Evolutionary conservation across 2,329 filamentous ascomycete species (phyloP).

Genomic region (Cladophialophora chaetospira): DNA sequence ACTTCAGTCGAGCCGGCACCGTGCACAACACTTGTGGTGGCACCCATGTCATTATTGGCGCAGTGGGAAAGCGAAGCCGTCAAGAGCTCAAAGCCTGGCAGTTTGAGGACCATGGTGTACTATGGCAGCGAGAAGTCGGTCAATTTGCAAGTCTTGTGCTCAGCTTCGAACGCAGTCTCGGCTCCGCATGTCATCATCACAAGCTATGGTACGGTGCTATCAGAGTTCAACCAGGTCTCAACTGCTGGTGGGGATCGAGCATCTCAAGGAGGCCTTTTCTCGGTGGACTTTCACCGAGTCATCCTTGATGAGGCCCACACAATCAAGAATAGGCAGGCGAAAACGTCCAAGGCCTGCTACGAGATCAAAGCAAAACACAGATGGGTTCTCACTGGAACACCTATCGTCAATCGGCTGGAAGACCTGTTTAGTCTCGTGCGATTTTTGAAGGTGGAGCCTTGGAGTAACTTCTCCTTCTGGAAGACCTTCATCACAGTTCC

Average conservation of each 20-base stretch:
- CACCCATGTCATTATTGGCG: slow-evolving; percentile 91
- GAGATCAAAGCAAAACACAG: slow-evolving; percentile 81
- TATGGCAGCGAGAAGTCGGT: slow-evolving; percentile 83
- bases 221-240: slow-evolving; percentile 78
- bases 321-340: slow-evolving; percentile 88
- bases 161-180: slow-evolving; percentile 67
- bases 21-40: slow-evolving; percentile 90
- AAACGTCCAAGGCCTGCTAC: slow-evolving; percentile 93
- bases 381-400: slow-evolving; percentile 93
- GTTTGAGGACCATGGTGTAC: slow-evolving; percentile 83
- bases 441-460: slow-evolving; percentile 92
- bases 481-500: slow-evolving; percentile 97
- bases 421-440: slow-evolving; percentile 91
- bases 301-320: slow-evolving; percentile 94
- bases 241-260: slow-evolving; percentile 66
- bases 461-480: slow-evolving; percentile 99
- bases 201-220: slow-evolving; percentile 88
- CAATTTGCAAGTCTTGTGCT: slow-evolving; percentile 79
- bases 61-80: slow-evolving; percentile 97
- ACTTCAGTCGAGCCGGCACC: slow-evolving; percentile 68
- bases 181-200: slow-evolving; percentile 93
- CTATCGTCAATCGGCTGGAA: slow-evolving; percentile 93
- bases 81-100: slow-evolving; percentile 82
- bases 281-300: slow-evolving; percentile 88
- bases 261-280: slow-evolving; percentile 76